Percentiles rank a stretch among this genome's conserved stretches.
phyloP scores from a whole-genome alignment of 2,329 filamentous ascomycete genomes.

The Penicillium sp. region DNA sequence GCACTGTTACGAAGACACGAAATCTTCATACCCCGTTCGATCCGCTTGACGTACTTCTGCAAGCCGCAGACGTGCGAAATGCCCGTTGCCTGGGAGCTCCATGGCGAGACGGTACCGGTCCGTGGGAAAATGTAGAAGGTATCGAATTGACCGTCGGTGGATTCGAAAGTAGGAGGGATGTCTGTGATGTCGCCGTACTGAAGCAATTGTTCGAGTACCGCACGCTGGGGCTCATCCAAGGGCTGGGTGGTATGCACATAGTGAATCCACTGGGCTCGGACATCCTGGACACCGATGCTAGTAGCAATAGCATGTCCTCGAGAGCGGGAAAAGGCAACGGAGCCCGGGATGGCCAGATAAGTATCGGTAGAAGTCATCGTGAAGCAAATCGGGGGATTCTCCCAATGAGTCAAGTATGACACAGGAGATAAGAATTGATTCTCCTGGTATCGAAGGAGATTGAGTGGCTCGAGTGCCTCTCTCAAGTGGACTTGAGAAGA shows the following conservation, averaged over 20 bases:
- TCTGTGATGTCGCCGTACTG: constrained; percentile 60
- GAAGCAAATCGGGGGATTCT: constrained; percentile 13
- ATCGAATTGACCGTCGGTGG: constrained; percentile 53
- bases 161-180: constrained; percentile 43
- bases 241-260: constrained; percentile 62
- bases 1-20: constrained; percentile 61
- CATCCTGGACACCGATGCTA: constrained; percentile 44
- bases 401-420: constrained; percentile 12
- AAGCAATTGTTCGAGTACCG: constrained; percentile 59
- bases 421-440: constrained; percentile 9
- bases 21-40: constrained; percentile 83
- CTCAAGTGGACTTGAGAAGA: constrained; percentile 26
- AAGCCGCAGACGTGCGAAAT: constrained; percentile 91
- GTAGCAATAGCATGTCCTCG: constrained; percentile 45
- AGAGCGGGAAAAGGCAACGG: constrained; percentile 49
- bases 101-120: constrained; percentile 82
- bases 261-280: constrained; percentile 56
- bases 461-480: constrained; percentile 26
- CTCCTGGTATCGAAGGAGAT: constrained; percentile 23
- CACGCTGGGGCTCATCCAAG: constrained; percentile 49
- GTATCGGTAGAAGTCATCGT: constrained; percentile 38
- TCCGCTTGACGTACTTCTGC: constrained; percentile 67
- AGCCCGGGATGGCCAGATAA: constrained; percentile 42
- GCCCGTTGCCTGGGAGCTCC: constrained; percentile 94
- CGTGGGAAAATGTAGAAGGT: constrained; percentile 76